phyloP scores from a whole-genome alignment of 768 basidiomycete genomes.

The Mrakia frigida region DNA sequence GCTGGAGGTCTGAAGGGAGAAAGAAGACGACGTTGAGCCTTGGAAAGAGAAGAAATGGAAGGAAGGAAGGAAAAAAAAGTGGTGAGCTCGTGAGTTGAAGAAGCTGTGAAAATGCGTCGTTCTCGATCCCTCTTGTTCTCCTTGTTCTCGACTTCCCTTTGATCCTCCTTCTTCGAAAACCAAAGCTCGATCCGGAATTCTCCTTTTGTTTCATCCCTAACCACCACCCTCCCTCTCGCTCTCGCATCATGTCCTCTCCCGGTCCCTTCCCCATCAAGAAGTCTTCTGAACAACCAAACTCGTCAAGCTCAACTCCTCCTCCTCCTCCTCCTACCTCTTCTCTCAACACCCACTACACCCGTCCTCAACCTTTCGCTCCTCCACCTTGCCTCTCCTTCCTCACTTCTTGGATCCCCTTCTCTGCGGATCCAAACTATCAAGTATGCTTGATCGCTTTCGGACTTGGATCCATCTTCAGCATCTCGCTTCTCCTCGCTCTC shows the following conservation, averaged over 20 bases:
- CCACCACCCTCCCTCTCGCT: not conserved
- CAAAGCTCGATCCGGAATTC: not conserved
- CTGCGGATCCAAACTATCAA: conserved; percentile 18
- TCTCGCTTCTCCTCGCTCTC: conserved; percentile 19
- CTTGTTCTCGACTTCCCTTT: conserved; percentile 1
- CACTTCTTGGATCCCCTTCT: not conserved
- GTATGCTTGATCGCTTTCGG: conserved; percentile 23
- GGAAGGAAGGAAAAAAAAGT: too few species aligned
- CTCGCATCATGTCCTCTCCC: not conserved
- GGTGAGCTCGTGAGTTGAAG: not conserved
- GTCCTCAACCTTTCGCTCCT: not conserved
- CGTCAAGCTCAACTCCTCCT: conserved; percentile 10
- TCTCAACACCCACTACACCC: not conserved
- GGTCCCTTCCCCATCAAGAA: not conserved
- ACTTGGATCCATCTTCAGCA: conserved; percentile 15
- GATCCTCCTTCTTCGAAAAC: not conserved
- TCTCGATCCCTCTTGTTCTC: not conserved
- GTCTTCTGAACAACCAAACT: too few species aligned
- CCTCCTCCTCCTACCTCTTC: not conserved
- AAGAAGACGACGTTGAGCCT: not conserved
- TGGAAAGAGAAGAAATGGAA: not conserved
- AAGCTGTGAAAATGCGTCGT: not conserved
- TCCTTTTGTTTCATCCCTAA: not conserved
- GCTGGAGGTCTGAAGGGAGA: not conserved
- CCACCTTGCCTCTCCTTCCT: not conserved